These are phyloP conservation scores for Pouteria glomerata DNA, from an alignment of 148 eudicot species.

Conservation along the genomic window DNA sequence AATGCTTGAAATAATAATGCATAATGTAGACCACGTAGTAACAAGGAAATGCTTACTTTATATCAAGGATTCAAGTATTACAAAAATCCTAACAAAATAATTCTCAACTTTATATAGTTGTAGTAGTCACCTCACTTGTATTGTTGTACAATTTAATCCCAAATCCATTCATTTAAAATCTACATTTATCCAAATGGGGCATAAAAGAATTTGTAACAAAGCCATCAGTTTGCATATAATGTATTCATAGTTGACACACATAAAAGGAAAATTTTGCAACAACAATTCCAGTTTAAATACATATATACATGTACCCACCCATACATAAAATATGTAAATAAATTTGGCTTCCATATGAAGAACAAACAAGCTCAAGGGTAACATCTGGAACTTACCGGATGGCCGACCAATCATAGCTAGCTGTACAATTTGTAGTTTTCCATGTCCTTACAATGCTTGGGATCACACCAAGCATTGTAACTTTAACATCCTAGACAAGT, in stretches of 20 bases:
- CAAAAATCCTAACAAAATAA: too few species aligned
- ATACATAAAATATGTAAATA: neutral
- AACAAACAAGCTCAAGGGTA: neutral
- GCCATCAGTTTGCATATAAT: neutral
- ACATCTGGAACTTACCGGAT: slow-evolving; percentile 57
- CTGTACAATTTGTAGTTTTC: slow-evolving; percentile 63
- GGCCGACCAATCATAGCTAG: slow-evolving; percentile 82
- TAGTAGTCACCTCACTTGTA: too few species aligned
- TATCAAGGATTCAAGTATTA: too few species aligned
- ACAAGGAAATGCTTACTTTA: too few species aligned
- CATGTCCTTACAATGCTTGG: slow-evolving; percentile 93
- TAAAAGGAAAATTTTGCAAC: neutral
- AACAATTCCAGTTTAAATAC: neutral
- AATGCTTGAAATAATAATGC: too few species aligned
- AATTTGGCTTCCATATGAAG: neutral
- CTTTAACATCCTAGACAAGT: slow-evolving; percentile 75
- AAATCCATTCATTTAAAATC: too few species aligned
- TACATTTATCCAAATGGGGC: neutral
- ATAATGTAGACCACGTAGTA: too few species aligned
- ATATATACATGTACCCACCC: neutral
- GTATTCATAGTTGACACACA: neutral
- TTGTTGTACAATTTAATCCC: too few species aligned
- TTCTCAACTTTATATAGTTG: too few species aligned
- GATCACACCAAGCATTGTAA: slow-evolving; percentile 92
- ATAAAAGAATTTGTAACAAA: neutral